Base-by-base conservation (phyloP, 164 flowering plant genomes). In the Macadamia tetraphylla region DNA sequence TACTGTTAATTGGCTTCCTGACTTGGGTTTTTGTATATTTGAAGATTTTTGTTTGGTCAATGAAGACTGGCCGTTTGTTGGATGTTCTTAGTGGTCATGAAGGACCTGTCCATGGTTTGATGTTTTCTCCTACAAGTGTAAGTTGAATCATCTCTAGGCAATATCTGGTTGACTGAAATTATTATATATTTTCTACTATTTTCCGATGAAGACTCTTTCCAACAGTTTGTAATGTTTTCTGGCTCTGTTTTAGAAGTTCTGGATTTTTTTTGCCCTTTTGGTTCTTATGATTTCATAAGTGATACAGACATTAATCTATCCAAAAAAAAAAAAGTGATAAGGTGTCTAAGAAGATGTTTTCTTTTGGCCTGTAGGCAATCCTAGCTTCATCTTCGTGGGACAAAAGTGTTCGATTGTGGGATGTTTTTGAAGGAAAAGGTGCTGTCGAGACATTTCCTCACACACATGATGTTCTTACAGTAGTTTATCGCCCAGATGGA, bases 331-430 rank as follows among this genome's bases (percentile, higher is more conserved):
- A 35, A 35, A 35, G 5, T 35, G 3, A 35, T 35, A 35, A 35
- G 40, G 40, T 5, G 5, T 35, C 40, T 35, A 35, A 35, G 40
- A 49, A 23, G 23, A 53, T 14, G 30, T 61, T 9, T 53, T 2
- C 56, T 70, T 77, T 43, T 46, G 23, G 8, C 13, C 5, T 79
- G 68, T 70, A 92, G 99, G 86, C 89, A 43, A 73, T 86, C 23
- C 74, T 95, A 69, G 92, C 98, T 75, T 92, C 99, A 75, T 92
- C 98, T 29, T 95, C 99, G 66, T 95, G 99, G 99, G 99, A 92
- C 82, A 90, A 83, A 83, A 86, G 93, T 76, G 91, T 92, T 68
- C 81, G 94, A 10, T 56, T 95, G 69, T 95, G 99, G 98, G 94
- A 91, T 79, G 89, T 95, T 59, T 92, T 89, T 86, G 88, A 85